These are phyloP conservation scores for Penicillium sp. DNA, from an alignment of 2,329 filamentous ascomycete species.

Conservation along the genomic window DNA sequence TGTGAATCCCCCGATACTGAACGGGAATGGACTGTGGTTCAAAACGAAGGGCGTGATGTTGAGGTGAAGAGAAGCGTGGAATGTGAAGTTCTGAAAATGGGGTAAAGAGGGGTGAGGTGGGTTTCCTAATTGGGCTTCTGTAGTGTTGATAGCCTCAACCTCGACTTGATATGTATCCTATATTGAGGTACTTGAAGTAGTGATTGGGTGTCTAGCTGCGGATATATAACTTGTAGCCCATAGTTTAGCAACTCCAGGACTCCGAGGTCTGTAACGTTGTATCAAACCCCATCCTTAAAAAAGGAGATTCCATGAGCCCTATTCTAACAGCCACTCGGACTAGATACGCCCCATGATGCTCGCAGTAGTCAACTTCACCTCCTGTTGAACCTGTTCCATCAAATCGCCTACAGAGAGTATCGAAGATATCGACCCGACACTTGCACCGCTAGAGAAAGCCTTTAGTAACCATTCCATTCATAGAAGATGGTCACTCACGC, in stretches of 20 bases:
- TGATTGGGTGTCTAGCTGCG: no score
- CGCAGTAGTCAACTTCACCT: slow-evolving; percentile 4
- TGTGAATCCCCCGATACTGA: slow-evolving; percentile 1
- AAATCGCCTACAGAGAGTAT: slow-evolving; percentile 13
- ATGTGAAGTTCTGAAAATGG: neutral
- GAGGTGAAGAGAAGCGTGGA: neutral
- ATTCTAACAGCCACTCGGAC: no score
- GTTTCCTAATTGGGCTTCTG: slow-evolving; percentile 11
- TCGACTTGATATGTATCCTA: no score
- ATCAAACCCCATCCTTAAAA: no score
- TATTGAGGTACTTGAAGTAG: no score
- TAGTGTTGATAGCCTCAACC: no score
- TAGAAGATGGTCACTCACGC: slow-evolving; percentile 11
- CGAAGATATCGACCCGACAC: slow-evolving; percentile 17
- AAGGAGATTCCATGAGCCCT: no score
- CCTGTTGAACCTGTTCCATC: slow-evolving; percentile 9
- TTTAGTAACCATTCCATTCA: neutral
- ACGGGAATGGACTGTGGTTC: neutral
- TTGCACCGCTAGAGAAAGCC: slow-evolving; percentile 9
- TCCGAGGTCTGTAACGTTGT: no score
- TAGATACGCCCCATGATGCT: slow-evolving; percentile 5
- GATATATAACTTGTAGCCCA: no score
- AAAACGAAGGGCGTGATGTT: neutral
- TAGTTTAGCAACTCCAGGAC: no score
- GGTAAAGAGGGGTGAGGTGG: slow-evolving; percentile 3